phyloP scores from a whole-genome alignment of 139 green algal genomes.

The Nannochloris sp. region DNA sequence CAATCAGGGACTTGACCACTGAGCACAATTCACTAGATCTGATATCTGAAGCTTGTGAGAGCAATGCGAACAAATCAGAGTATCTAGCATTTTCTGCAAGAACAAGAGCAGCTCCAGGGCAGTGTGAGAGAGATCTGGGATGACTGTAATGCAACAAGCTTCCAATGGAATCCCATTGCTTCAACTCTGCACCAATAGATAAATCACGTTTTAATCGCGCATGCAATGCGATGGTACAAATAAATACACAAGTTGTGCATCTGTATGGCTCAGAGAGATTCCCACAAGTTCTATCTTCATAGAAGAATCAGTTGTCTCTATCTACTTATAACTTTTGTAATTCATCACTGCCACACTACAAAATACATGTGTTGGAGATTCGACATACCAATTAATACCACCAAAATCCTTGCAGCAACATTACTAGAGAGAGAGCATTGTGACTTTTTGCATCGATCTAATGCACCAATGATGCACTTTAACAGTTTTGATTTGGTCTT shows the following conservation, averaged over 20 bases:
- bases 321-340: slow-evolving; percentile 8
- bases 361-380: too few species aligned
- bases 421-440: too few species aligned
- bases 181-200: slow-evolving; percentile 5
- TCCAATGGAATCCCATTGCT: slow-evolving; percentile 6
- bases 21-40: slow-evolving; percentile 5
- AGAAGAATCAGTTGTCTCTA: slow-evolving; percentile 18
- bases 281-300: slow-evolving; percentile 11
- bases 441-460: too few species aligned
- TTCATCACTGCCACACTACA: slow-evolving; percentile 4
- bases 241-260: not conserved
- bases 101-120: slow-evolving; percentile 11
- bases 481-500: too few species aligned
- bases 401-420: too few species aligned
- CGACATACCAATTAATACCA: too few species aligned
- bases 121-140: slow-evolving; percentile 8
- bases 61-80: slow-evolving; percentile 4
- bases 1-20: slow-evolving; percentile 11
- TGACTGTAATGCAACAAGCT: slow-evolving; percentile 10
- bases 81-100: slow-evolving; percentile 7
- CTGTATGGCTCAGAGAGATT: slow-evolving; percentile 14
- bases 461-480: too few species aligned
- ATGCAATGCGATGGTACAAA: not conserved
- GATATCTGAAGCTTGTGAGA: slow-evolving; percentile 1
- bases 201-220: not conserved